These are phyloP conservation scores for Tulasnella sp. DNA, from an alignment of 768 basidiomycete genomes.

Conservation along the genomic window DNA sequence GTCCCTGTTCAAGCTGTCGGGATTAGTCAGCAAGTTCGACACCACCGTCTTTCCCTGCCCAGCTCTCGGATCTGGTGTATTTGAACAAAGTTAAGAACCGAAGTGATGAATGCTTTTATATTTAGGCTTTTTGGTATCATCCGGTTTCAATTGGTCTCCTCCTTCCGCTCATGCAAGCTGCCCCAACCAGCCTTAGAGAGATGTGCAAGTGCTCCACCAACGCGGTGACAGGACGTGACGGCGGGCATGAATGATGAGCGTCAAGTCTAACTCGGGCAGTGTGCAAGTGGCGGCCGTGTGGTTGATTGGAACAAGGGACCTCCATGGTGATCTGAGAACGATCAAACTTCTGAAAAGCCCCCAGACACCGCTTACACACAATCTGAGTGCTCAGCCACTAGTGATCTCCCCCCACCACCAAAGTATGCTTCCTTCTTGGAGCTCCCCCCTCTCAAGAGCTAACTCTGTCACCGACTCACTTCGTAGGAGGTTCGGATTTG, in stretches of 20 bases:
- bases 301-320: not conserved
- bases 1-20: not conserved
- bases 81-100: too few species aligned
- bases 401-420: not conserved
- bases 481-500: not conserved
- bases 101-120: too few species aligned
- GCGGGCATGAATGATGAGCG: not conserved
- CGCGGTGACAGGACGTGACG: too few species aligned
- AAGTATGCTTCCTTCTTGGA: not conserved
- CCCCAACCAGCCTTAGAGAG: not conserved
- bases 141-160: not conserved
- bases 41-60: not conserved
- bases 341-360: not conserved
- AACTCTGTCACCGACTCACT: not conserved
- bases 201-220: not conserved
- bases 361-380: not conserved
- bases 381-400: not conserved
- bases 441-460: not conserved
- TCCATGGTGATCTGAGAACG: not conserved
- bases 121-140: too few species aligned
- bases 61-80: too few species aligned
- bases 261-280: not conserved
- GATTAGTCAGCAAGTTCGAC: not conserved
- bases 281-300: not conserved
- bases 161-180: too few species aligned